These are phyloP conservation scores for Collybia sp. DNA, from an alignment of 768 basidiomycete species.

Conservation along the genomic window DNA sequence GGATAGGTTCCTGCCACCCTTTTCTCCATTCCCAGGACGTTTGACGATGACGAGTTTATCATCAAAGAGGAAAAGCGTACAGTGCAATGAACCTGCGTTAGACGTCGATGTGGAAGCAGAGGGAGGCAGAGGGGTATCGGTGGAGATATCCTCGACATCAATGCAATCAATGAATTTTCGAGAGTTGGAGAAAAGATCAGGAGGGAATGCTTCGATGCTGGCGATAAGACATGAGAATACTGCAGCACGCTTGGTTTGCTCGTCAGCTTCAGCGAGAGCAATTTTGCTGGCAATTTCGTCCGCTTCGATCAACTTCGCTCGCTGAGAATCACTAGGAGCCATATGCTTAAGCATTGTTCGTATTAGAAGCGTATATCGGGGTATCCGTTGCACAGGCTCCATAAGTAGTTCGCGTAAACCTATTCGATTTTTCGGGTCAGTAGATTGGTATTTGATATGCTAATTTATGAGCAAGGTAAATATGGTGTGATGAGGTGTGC, in stretches of 20 bases:
- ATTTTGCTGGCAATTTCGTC: conserved; percentile 88
- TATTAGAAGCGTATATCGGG: conserved; percentile 89
- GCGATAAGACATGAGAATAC: conserved; percentile 83
- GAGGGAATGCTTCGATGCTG: conserved; percentile 88
- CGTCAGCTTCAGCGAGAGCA: conserved; percentile 87
- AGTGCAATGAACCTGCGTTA: conserved; percentile 56
- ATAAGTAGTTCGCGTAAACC: conserved; percentile 89
- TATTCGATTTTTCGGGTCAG: conserved; percentile 73
- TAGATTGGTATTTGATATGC: conserved; percentile 83
- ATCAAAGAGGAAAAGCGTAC: conserved; percentile 89
- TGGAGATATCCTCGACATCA: conserved; percentile 81
- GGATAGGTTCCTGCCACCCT: conserved; percentile 61
- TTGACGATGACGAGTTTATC: conserved; percentile 93
- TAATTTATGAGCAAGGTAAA: conserved; percentile 24
- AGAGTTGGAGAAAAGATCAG: conserved; percentile 83
- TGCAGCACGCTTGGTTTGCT: conserved; percentile 84
- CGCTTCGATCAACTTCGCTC: conserved; percentile 75
- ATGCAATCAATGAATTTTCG: conserved; percentile 89
- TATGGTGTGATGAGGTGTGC: conserved; percentile 3
- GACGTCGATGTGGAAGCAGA: conserved; percentile 34
- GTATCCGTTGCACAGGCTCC: conserved; percentile 96
- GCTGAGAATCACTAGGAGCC: conserved; percentile 71
- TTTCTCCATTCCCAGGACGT: conserved; percentile 73
- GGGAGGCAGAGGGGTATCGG: conserved; percentile 45
- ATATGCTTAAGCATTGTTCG: conserved; percentile 91